Conservation (phyloP, 345 rosid species). For the Eucalyptus decipiens region DNA sequence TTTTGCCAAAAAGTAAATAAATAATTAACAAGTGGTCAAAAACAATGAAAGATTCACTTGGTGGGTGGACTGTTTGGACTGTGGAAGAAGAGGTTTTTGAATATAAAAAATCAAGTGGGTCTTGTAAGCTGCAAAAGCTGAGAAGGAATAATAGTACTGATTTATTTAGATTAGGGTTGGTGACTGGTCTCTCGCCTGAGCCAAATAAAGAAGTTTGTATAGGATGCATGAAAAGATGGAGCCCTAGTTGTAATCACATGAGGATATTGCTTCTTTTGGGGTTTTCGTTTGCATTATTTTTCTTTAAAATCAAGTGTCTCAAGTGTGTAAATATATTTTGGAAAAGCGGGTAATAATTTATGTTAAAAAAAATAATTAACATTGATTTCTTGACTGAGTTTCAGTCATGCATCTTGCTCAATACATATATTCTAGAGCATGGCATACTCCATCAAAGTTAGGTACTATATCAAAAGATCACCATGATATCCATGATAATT, state of each 20-base stretch:
- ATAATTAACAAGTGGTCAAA: not conserved
- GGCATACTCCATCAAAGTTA: not conserved
- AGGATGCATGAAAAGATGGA: slow-evolving; percentile 2
- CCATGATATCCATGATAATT: not conserved
- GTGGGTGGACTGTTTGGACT: not conserved
- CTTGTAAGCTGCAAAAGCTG: not conserved
- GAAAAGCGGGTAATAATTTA: not conserved
- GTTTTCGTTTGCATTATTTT: not conserved
- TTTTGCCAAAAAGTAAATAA: not conserved
- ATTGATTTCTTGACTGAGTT: not conserved
- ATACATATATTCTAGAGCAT: not conserved
- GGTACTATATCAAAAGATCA: not conserved
- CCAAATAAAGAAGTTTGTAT: not conserved
- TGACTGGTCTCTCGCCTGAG: not conserved
- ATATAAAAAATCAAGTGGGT: not conserved
- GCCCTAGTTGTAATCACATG: slow-evolving; percentile 1
- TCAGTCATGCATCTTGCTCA: not conserved
- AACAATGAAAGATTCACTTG: not conserved
- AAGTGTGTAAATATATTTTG: not conserved
- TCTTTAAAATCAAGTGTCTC: not conserved
- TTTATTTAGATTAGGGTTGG: not conserved
- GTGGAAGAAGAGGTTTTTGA: not conserved
- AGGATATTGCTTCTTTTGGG: not conserved
- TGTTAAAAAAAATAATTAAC: not conserved
- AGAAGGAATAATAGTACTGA: not conserved